Conservation (phyloP, 169 alveolate species). For the Cryptosporidium ryanae region DNA sequence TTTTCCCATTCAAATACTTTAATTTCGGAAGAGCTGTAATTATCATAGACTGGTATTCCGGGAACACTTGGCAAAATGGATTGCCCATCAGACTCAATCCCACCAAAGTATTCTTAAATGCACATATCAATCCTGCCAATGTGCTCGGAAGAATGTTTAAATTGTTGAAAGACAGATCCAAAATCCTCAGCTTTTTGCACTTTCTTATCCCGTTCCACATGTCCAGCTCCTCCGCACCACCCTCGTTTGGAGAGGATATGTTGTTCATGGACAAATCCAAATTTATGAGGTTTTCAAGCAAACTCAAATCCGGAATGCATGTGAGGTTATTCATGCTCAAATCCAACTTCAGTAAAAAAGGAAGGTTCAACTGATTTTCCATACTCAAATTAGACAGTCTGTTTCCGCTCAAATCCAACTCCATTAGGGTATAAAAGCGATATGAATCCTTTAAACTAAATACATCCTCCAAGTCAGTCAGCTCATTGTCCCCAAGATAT, state of each 20-base stretch:
- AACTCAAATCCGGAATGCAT: slow-evolving; percentile 36
- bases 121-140: slow-evolving; percentile 1
- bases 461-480: slow-evolving; percentile 15
- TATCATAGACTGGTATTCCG: slow-evolving; percentile 54
- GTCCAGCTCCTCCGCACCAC: neutral
- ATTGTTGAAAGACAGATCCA: slow-evolving; percentile 43
- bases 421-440: slow-evolving; percentile 15
- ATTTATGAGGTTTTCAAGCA: slow-evolving; percentile 17
- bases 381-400: slow-evolving; percentile 14
- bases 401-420: slow-evolving; percentile 30
- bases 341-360: slow-evolving; percentile 24
- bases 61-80: slow-evolving; percentile 56
- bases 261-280: slow-evolving; percentile 39
- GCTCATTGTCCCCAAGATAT: slow-evolving; percentile 38
- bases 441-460: slow-evolving; percentile 54
- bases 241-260: neutral
- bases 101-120: slow-evolving; percentile 25
- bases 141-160: slow-evolving; percentile 37
- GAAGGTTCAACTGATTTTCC: slow-evolving; percentile 42
- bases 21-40: slow-evolving; percentile 23
- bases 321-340: slow-evolving; percentile 27
- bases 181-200: slow-evolving; percentile 17
- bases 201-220: slow-evolving; percentile 32
- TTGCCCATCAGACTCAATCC: slow-evolving; percentile 26
- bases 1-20: slow-evolving; percentile 22